Evolutionary conservation across 1,284 basidiomycete genomes (phyloP).

Genomic region (Serendipita sp.): DNA sequence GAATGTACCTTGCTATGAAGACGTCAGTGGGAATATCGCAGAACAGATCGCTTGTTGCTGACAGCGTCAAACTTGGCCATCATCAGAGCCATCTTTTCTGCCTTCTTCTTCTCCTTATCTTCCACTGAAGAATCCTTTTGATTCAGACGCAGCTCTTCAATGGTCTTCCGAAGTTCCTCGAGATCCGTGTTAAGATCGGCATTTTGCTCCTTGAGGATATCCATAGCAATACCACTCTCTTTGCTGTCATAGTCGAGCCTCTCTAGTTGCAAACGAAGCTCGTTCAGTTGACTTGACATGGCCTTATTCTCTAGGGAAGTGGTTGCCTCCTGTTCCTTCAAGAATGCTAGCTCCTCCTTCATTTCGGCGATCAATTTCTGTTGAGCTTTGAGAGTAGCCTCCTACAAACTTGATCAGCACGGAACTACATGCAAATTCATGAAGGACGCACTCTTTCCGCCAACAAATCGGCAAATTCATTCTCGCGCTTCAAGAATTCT

Average conservation of each 20-base stretch:
- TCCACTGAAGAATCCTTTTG: constrained; percentile 81
- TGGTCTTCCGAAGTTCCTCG: constrained; percentile 76
- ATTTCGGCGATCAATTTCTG: constrained; percentile 77
- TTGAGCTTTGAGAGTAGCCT: constrained; percentile 58
- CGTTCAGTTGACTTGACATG: constrained; percentile 82
- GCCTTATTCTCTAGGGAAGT: constrained; percentile 80
- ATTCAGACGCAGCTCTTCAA: constrained; percentile 62
- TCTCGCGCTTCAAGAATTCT: constrained; percentile 92
- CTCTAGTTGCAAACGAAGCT: constrained; percentile 83
- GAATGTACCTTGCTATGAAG: constrained; percentile 60
- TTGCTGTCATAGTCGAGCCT: constrained; percentile 92
- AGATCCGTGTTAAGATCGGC: constrained; percentile 77
- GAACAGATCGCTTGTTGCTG: constrained; percentile 20
- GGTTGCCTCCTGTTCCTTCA: constrained; percentile 79
- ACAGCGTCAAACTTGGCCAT: constrained; percentile 98
- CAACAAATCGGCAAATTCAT: constrained; percentile 87
- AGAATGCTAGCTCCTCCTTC: constrained; percentile 69
- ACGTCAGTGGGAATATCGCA: constrained; percentile 14
- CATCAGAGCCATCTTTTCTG: constrained; percentile 99
- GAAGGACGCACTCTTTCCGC: constrained; percentile 51
- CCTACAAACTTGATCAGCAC: constrained; percentile 26
- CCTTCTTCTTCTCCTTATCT: constrained; percentile 97
- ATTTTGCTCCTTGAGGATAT: constrained; percentile 93
- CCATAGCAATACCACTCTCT: constrained; percentile 87
- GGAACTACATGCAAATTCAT: neutral